phyloP scores from a whole-genome alignment of 1,284 basidiomycete genomes.

The Leucoagaricus sp. region DNA sequence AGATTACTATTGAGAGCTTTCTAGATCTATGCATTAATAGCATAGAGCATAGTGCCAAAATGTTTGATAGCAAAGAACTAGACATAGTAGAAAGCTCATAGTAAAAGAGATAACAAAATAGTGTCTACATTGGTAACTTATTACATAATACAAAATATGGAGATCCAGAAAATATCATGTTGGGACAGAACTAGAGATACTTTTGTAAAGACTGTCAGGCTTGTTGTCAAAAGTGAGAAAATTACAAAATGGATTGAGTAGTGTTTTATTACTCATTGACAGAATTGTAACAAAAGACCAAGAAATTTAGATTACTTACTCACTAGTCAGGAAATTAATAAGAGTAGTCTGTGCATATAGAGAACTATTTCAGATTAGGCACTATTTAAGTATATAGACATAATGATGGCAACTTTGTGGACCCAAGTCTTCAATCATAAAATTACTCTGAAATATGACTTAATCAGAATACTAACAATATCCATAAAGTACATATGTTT shows the following conservation, averaged over 20 bases:
- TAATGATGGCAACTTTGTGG: neutral
- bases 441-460: too few species aligned
- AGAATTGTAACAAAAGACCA: too few species aligned
- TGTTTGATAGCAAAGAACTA: slow-evolving; percentile 22
- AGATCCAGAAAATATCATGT: slow-evolving; percentile 19
- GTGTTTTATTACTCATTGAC: neutral
- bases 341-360: neutral
- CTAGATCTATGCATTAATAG: slow-evolving; percentile 28
- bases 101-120: slow-evolving; percentile 38
- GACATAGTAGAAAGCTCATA: slow-evolving; percentile 24
- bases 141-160: slow-evolving; percentile 31
- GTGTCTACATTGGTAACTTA: slow-evolving; percentile 62
- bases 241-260: slow-evolving; percentile 39
- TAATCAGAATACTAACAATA: too few species aligned
- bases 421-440: too few species aligned
- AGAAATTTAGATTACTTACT: too few species aligned
- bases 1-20: slow-evolving; percentile 34
- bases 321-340: too few species aligned
- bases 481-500: too few species aligned
- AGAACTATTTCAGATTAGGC: neutral
- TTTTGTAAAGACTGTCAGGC: slow-evolving; percentile 46
- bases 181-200: slow-evolving; percentile 43
- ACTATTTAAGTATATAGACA: neutral
- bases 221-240: slow-evolving; percentile 61
- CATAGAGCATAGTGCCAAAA: slow-evolving; percentile 33